Base-by-base conservation (phyloP, 805 yeast genomes). In the Crinitomyces ghanaensis region DNA sequence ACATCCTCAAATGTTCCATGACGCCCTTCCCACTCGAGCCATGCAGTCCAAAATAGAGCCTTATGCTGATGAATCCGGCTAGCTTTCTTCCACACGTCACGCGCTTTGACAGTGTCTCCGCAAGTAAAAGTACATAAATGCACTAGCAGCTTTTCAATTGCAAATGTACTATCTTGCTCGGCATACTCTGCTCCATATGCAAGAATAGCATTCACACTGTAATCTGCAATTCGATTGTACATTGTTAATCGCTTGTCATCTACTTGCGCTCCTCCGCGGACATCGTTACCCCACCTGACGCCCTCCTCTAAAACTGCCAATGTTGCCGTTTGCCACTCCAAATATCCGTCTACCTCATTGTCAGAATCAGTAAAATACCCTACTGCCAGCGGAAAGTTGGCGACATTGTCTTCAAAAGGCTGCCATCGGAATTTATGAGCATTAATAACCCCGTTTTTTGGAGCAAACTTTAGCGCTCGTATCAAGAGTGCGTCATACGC, bases 11-110 rank as follows among this genome's bases (percentile, higher is more conserved):
- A n/a, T n/a, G n/a, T n/a, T n/a, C 57, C 58, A 28, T 51, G 38
- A 12, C 51, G 39, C 25, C 43, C 50, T 39, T 64, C 71, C 52
- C 68, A 66, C 4, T 59, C 51, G 29, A 54, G 49, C 4, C 63
- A 60, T 30, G 51, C 56, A 2, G 70, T 33, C 78, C 78, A 74
- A 6, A 63, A 53, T 19, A 65, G 71, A 19, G 60, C 50, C 42
- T 70, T 67, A 3, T 43, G 33, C 0, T 46, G 34, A 33, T 53
- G 62, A 2, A 38, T 42, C 3, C 42, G 34, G 1, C 63, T 35
- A 19, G 65, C 33, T 15, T 27, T 27, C 3, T 45, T 34, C 31
- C 60, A 40, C 4, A 49, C 26, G 3, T 34, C 31, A 16, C 56
- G 36, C 0, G 66, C 66, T 12, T 36, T 35, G 1, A 50, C 59